Conservation (phyloP, 108 stramenopile species). For the Pseudonitzschia multiseries region DNA sequence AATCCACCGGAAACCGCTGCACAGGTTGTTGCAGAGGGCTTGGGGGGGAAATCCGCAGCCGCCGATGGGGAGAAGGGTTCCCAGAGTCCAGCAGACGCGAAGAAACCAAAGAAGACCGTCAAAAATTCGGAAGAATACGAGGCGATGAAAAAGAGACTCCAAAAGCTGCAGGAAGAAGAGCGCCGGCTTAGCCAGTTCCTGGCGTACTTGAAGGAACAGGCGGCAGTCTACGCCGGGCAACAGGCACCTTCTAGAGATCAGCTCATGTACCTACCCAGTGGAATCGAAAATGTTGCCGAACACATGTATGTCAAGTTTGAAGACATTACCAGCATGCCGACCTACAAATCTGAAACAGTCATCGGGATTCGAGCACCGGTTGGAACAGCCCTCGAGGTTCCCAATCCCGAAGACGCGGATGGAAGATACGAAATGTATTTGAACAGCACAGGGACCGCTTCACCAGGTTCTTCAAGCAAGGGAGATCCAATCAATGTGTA, state of each 20-base stretch:
- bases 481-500: constrained; percentile 62
- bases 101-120: constrained; percentile 26
- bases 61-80: constrained; percentile 37
- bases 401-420: constrained; percentile 80
- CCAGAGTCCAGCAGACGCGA: background rate
- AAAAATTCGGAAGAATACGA: constrained; percentile 26
- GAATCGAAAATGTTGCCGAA: constrained; percentile 25
- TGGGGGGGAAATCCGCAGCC: constrained; percentile 19
- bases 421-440: constrained; percentile 88
- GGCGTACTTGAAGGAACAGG: constrained; percentile 40
- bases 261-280: constrained; percentile 28
- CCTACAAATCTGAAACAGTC: constrained; percentile 71
- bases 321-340: constrained; percentile 65
- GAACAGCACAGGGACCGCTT: constrained; percentile 47
- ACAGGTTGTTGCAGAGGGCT: constrained; percentile 20
- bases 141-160: constrained; percentile 35
- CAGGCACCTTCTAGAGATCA: constrained; percentile 28
- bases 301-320: constrained; percentile 67
- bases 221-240: constrained; percentile 28
- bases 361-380: constrained; percentile 90
- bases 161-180: constrained; percentile 40
- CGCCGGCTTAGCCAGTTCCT: constrained; percentile 38
- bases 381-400: constrained; percentile 89
- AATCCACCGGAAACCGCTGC: constrained; percentile 32
- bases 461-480: constrained; percentile 1